These are phyloP conservation scores for Reutealis trisperma DNA, from an alignment of 345 rosid species.

Conservation along the genomic window DNA sequence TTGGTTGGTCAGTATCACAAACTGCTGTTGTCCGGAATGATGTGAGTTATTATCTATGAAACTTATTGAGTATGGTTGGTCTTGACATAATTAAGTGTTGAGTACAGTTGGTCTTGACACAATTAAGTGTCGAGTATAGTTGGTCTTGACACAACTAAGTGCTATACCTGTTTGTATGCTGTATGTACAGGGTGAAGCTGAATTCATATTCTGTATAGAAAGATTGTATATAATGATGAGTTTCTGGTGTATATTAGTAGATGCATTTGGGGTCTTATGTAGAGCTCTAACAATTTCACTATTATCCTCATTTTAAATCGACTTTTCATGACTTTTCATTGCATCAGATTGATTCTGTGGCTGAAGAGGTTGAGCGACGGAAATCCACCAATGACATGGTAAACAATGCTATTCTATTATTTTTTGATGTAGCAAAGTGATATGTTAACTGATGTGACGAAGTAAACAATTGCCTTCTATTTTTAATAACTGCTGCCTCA, in stretches of 20 bases:
- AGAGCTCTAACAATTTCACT: conserved; percentile 10
- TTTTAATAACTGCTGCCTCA: conserved; percentile 10
- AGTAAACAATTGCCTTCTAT: background rate
- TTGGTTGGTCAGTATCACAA: conserved; percentile 80
- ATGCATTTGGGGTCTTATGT: background rate
- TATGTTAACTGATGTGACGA: conserved; percentile 4
- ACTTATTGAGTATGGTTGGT: conserved; percentile 4
- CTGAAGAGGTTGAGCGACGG: conserved; percentile 86
- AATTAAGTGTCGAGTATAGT: background rate
- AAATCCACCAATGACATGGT: conserved; percentile 82
- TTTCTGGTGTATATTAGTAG: conserved; percentile 2
- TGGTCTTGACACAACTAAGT: background rate
- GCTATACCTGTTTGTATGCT: conserved; percentile 3
- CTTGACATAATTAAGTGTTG: background rate
- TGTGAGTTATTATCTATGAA: conserved; percentile 55
- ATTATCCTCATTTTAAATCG: conserved; percentile 15
- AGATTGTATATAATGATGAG: conserved; percentile 5
- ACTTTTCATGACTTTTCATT: conserved; percentile 26
- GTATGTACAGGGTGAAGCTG: background rate
- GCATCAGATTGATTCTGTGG: conserved; percentile 88
- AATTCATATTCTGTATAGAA: background rate
- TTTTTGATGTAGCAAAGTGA: conserved; percentile 10
- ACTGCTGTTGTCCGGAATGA: conserved; percentile 65
- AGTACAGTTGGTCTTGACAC: background rate
- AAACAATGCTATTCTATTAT: conserved; percentile 20